These are phyloP conservation scores for Fistulifera solaris DNA, from an alignment of 108 stramenopile genomes.

Conservation along the genomic window DNA sequence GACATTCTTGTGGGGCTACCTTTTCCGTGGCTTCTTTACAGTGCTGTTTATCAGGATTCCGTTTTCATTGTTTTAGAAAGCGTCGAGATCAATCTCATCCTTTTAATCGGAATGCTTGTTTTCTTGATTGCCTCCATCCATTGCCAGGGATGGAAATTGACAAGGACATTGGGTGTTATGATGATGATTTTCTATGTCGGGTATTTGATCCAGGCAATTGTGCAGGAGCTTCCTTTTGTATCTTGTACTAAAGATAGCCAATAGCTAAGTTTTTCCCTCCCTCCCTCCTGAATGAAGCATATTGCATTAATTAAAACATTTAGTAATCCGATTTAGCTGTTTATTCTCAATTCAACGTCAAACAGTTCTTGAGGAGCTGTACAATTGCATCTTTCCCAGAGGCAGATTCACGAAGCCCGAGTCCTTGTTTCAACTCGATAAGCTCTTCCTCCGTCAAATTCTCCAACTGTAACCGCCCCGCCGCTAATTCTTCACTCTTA, in stretches of 20 bases:
- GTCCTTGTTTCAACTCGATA: constrained; percentile 26
- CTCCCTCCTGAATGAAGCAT: too few relatives aligned
- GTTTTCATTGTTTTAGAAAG: constrained; percentile 37
- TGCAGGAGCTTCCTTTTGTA: constrained; percentile 30
- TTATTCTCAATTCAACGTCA: too few relatives aligned
- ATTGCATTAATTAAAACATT: too few relatives aligned
- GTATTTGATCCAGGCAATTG: constrained; percentile 56
- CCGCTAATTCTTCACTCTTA: constrained; percentile 24
- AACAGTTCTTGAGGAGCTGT: too few relatives aligned
- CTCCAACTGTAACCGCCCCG: constrained; percentile 28
- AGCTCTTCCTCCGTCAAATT: constrained; percentile 23
- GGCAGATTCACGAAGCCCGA: constrained; percentile 3
- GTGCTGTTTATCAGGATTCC: constrained; percentile 18
- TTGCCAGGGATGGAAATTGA: constrained; percentile 77
- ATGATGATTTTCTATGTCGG: constrained; percentile 71
- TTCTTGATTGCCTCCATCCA: constrained; percentile 61
- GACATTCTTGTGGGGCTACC: constrained; percentile 77
- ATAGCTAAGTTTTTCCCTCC: too few relatives aligned
- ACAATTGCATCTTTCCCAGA: too few relatives aligned
- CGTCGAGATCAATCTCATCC: constrained; percentile 43
- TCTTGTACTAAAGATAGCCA: constrained; percentile 2
- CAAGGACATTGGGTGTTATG: constrained; percentile 46
- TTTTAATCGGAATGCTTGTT: constrained; percentile 66
- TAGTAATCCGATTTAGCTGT: too few relatives aligned
- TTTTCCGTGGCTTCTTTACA: constrained; percentile 68